Evolutionary conservation across 1,284 basidiomycete species (phyloP).

Genomic region (Prillingera fragicola): DNA sequence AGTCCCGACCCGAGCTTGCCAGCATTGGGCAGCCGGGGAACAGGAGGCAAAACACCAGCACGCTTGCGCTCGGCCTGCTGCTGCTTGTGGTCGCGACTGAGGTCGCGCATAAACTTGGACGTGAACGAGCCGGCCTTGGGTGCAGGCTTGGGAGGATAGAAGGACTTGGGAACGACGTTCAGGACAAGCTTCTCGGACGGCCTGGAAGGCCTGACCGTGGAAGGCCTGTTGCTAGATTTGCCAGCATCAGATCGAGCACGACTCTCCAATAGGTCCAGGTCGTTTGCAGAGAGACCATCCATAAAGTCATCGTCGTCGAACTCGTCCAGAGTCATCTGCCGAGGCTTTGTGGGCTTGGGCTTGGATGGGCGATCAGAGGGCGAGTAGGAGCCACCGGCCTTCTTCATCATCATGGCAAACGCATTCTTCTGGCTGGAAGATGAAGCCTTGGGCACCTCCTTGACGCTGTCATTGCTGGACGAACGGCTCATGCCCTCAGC

Average conservation of each 20-base stretch:
- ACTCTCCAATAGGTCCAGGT: slow-evolving; percentile 42
- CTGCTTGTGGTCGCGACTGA: slow-evolving; percentile 29
- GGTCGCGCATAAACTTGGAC: slow-evolving; percentile 39
- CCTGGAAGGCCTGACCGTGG: slow-evolving; percentile 8
- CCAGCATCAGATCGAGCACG: too few relatives aligned
- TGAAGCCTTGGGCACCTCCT: slow-evolving; percentile 9
- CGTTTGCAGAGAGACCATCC: slow-evolving; percentile 29
- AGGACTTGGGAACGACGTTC: slow-evolving; percentile 29
- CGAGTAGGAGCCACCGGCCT: slow-evolving; percentile 23
- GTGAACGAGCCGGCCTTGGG: slow-evolving; percentile 21
- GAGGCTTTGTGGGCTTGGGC: slow-evolving; percentile 9
- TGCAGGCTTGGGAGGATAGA: slow-evolving; percentile 20
- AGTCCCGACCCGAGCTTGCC: slow-evolving; percentile 35
- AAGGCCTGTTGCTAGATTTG: too few relatives aligned
- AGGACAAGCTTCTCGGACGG: slow-evolving; percentile 29
- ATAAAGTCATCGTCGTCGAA: slow-evolving; percentile 37
- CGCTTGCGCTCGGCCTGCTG: slow-evolving; percentile 12
- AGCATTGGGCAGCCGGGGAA: slow-evolving; percentile 26
- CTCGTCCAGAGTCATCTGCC: slow-evolving; percentile 25
- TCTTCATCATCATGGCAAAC: slow-evolving; percentile 45
- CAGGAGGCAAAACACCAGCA: slow-evolving; percentile 18
- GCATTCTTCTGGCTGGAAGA: slow-evolving; percentile 36
- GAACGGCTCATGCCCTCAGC: too few relatives aligned
- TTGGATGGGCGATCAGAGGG: slow-evolving; percentile 2
- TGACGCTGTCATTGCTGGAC: too few relatives aligned